These are phyloP conservation scores for Crithidia mellificae DNA, from an alignment of 208 protist genomes.

Conservation along the genomic window DNA sequence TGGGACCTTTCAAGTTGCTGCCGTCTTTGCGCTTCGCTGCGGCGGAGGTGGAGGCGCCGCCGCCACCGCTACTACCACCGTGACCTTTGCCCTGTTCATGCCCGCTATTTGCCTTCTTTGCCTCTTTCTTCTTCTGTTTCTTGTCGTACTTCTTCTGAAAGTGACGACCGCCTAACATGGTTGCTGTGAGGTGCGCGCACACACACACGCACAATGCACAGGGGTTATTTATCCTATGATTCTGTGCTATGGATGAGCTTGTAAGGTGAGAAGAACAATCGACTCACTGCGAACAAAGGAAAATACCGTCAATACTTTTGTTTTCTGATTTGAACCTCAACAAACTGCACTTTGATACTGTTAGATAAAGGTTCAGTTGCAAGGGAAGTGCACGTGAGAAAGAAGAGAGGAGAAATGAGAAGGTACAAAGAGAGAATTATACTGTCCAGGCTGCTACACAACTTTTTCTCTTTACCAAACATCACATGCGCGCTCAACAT, in stretches of 20 bases:
- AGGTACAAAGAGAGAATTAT: background rate
- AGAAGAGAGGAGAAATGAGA: conserved; percentile 6
- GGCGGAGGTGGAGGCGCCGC: background rate
- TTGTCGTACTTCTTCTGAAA: conserved; percentile 74
- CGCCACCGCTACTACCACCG: background rate
- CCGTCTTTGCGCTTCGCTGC: conserved; percentile 27
- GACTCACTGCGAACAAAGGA: no score
- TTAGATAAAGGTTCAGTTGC: background rate
- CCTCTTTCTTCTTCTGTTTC: conserved; percentile 61
- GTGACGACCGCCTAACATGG: conserved; percentile 67
- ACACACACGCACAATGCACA: no score
- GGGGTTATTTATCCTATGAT: no score
- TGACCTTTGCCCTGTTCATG: conserved; percentile 6
- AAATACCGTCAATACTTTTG: no score
- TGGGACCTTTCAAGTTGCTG: conserved; percentile 75
- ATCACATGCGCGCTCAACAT: no score
- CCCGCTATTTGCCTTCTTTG: conserved; percentile 33
- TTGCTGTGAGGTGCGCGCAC: background rate
- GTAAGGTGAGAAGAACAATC: no score
- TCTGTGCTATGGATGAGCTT: no score
- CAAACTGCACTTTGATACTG: background rate
- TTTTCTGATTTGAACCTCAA: no score
- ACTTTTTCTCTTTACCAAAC: no score
- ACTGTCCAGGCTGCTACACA: no score
- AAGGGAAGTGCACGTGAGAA: background rate